Percentiles rank a stretch among this genome's conserved stretches.
phyloP scores from a whole-genome alignment of 139 green algal genomes.

The Mesostigma viride region DNA sequence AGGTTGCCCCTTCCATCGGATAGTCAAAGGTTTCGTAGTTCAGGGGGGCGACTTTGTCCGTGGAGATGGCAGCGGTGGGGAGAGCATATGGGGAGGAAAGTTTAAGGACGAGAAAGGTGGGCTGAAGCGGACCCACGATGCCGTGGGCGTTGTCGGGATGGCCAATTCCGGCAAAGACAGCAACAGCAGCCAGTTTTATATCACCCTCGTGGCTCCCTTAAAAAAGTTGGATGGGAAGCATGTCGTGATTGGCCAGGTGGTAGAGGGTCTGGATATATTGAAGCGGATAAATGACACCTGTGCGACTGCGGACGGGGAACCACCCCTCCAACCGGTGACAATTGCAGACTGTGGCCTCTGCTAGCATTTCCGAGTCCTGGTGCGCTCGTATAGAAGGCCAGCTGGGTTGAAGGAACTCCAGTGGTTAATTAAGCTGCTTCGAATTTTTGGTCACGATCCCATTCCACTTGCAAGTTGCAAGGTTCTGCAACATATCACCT shows the following conservation, averaged over 20 bases:
- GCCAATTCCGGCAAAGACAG: conserved; percentile 80
- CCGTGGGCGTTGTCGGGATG: conserved; percentile 56
- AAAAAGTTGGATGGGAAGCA: conserved; percentile 73
- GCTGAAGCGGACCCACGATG: conserved; percentile 56
- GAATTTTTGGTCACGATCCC: no score
- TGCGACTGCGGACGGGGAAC: no score
- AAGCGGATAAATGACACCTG: conserved; percentile 46
- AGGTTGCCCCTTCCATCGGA: conserved; percentile 7
- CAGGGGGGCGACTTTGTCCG: conserved; percentile 32
- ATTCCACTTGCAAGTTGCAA: no score
- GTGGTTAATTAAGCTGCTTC: no score
- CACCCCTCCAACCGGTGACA: no score
- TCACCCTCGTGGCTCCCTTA: conserved; percentile 56
- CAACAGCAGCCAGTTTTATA: conserved; percentile 78
- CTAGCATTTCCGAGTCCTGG: no score
- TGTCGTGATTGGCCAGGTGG: conserved; percentile 67
- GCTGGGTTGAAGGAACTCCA: no score
- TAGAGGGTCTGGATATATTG: conserved; percentile 62
- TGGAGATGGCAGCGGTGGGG: conserved; percentile 62
- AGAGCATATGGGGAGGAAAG: conserved; percentile 68
- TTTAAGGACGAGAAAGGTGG: conserved; percentile 68
- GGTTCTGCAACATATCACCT: no score
- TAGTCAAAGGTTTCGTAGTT: conserved; percentile 25
- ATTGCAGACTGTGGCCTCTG: no score
- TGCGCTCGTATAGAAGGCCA: no score